A percentile compares a stretch with the other conserved stretches of the same genome.
Evolutionary conservation across 148 eudicot species (phyloP).

Genomic region (Fagopyrum tataricum): DNA sequence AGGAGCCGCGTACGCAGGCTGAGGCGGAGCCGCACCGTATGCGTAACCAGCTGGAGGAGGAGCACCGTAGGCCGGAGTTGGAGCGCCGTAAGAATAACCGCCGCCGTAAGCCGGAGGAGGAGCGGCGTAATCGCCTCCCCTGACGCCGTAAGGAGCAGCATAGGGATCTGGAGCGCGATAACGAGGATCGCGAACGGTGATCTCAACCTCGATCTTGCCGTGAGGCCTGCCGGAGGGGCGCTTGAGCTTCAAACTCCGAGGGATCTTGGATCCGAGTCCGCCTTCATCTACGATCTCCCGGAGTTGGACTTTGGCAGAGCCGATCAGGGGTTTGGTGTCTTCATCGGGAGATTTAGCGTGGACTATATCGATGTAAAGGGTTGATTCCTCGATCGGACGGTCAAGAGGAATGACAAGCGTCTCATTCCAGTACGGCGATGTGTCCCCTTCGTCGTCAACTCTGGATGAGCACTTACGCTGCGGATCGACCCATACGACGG

Average conservation of each 20-base stretch:
- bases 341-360: conserved; percentile 51
- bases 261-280: conserved; percentile 32
- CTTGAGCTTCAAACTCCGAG: conserved; percentile 39
- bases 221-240: conserved; percentile 94
- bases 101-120: conserved; percentile 22
- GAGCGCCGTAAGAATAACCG: conserved; percentile 15
- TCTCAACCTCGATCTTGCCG: conserved; percentile 48
- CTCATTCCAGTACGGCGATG: conserved; percentile 59
- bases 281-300: conserved; percentile 51
- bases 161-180: conserved; percentile 54
- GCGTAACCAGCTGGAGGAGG: conserved; percentile 17
- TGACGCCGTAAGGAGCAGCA: conserved; percentile 54
- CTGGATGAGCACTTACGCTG: conserved; percentile 41
- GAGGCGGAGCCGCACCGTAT: conserved; percentile 15
- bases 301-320: conserved; percentile 49
- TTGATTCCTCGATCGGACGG: conserved; percentile 54
- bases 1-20: background rate
- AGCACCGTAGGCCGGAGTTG: conserved; percentile 14
- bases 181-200: conserved; percentile 38
- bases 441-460: conserved; percentile 65
- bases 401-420: conserved; percentile 51
- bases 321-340: conserved; percentile 72
- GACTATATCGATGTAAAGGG: conserved; percentile 59
- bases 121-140: conserved; percentile 19
- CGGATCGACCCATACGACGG: conserved; percentile 75